A percentile compares a stretch with the other conserved stretches of the same genome.
phyloP scores from a whole-genome alignment of 768 basidiomycete species.

The Pleurotus giganteus region DNA sequence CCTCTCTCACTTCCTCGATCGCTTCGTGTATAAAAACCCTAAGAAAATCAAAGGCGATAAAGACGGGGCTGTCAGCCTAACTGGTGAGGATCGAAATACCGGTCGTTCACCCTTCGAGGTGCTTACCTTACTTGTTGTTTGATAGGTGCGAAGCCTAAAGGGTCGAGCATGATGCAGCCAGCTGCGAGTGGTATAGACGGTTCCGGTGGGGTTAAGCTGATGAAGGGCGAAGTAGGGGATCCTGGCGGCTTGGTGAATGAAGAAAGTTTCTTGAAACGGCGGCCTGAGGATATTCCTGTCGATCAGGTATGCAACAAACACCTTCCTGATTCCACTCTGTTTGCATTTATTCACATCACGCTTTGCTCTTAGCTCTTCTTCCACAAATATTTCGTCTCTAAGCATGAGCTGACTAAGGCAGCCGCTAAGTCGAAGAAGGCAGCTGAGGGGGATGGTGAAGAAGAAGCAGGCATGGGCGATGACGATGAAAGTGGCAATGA shows the following conservation, averaged over 20 bases:
- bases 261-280: conserved; percentile 68
- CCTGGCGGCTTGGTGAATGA: conserved; percentile 62
- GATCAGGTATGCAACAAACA: conserved; percentile 64
- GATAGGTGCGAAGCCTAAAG: conserved; percentile 46
- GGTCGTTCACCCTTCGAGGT: neutral
- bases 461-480: conserved; percentile 37
- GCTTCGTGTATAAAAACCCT: conserved; percentile 96
- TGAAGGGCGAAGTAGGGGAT: conserved; percentile 54
- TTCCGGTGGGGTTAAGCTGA: conserved; percentile 61
- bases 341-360: conserved; percentile 5
- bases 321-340: neutral
- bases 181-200: conserved; percentile 64
- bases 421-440: conserved; percentile 34
- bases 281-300: conserved; percentile 71
- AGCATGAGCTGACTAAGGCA: conserved; percentile 52
- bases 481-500: conserved; percentile 38
- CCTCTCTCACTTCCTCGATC: conserved; percentile 91
- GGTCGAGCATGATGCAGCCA: conserved; percentile 96
- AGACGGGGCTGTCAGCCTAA: conserved; percentile 16
- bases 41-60: conserved; percentile 54
- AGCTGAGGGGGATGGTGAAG: conserved; percentile 30
- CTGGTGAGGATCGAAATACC: conserved; percentile 7
- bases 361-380: conserved; percentile 68
- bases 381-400: conserved; percentile 82
- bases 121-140: neutral